Evolutionary conservation across 306 rosid species (phyloP), one percentile per base, ranked within the genome.

Genomic region (Gleditsia sinensis): DNA sequence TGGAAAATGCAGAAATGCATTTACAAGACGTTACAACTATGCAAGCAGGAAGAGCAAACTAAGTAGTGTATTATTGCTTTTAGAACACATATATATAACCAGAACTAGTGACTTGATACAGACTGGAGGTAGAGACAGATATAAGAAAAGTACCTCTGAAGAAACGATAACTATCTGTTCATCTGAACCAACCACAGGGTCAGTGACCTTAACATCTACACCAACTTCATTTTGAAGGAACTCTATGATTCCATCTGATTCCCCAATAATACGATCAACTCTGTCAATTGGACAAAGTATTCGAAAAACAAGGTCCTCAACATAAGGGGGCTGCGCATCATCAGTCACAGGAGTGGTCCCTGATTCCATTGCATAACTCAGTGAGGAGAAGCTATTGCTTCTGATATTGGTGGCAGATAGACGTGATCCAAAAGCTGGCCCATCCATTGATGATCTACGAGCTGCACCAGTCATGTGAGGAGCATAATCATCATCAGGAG

Each of bases 161-260:
- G 97, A 89, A 79, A 93, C 79, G 20, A 84, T 84, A 62, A 93
- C 84, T 72, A 93, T 93, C 82, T 66, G 96, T 73, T 93, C 98
- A 36, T 89, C 76, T 21, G 97, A 90, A 79, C 98, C 89, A 39
- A 77, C 78, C 54, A 93, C 75, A 21, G 88, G 87, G 30, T 89
- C 89, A 56, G 85, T 50, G 57, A 84, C 91, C 83, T 79, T 88
- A 45, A 93, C 89, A 71, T 89, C 91, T 32, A 93, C 98, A 0
- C 98, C 98, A 67, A 93, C 87, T 81, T 89, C 94, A 79, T 88
- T 86, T 43, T 77, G 92, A 75, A 93, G 96, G 77, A 93, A 80
- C 74, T 85, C 97, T 19, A 91, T 75, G 39, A 93, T 85, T 83
- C 97, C 97, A 50, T 83, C 87, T 6, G 94, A 81, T 74, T 93